phyloP scores from a whole-genome alignment of 2,329 filamentous ascomycete genomes.

The Graphilbum fragrans region DNA sequence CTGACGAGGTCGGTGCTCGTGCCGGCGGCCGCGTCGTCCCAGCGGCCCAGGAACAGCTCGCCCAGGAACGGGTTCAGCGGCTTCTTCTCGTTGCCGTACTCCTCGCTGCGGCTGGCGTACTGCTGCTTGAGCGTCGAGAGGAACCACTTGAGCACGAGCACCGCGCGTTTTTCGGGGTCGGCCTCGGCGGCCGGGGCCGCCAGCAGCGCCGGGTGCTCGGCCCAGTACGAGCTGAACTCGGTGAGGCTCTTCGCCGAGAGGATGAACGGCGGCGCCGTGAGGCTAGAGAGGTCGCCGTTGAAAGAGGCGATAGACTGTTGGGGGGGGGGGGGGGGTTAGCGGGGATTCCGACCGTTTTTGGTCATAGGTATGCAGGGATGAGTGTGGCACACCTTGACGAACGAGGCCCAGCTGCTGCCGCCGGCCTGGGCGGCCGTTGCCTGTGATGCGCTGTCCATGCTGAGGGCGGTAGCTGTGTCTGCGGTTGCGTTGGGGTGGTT shows the following conservation, averaged over 20 bases:
- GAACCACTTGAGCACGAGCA: slow-evolving; percentile 95
- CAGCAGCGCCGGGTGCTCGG: slow-evolving; percentile 65
- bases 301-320: slow-evolving; percentile 63
- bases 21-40: slow-evolving; percentile 60
- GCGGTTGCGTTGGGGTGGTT: too few relatives aligned
- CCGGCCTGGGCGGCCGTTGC: slow-evolving; percentile 21
- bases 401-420: slow-evolving; percentile 36
- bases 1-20: slow-evolving; percentile 69
- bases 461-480: too few relatives aligned
- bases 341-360: not conserved
- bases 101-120: slow-evolving; percentile 61
- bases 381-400: slow-evolving; percentile 37
- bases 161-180: slow-evolving; percentile 68
- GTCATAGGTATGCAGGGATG: not conserved
- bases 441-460: not conserved
- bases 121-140: slow-evolving; percentile 86
- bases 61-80: slow-evolving; percentile 92
- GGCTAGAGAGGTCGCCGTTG: slow-evolving; percentile 67
- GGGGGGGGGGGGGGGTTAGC: not conserved
- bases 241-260: slow-evolving; percentile 66
- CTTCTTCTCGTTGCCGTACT: slow-evolving; percentile 89
- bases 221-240: slow-evolving; percentile 77
- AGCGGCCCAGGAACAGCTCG: slow-evolving; percentile 85
- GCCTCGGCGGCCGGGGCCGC: slow-evolving; percentile 69
- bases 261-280: slow-evolving; percentile 75